phyloP scores from a whole-genome alignment of 2,329 filamentous ascomycete species.

The Periconia macrospinosa region DNA sequence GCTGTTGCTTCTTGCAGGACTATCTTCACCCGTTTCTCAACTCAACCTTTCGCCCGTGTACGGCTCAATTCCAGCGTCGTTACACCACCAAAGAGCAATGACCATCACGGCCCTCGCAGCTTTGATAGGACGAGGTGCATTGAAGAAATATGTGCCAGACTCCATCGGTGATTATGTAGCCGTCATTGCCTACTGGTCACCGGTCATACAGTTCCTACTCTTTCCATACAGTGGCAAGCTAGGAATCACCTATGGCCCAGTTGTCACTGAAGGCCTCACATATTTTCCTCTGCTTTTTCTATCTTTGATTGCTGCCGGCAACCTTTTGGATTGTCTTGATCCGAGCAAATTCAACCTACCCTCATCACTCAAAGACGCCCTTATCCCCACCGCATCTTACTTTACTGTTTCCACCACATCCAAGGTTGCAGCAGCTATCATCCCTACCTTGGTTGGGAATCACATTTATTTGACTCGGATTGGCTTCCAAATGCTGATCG shows the following conservation, averaged over 20 bases:
- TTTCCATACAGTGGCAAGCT: conserved; percentile 67
- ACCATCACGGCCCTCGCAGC: conserved; percentile 70
- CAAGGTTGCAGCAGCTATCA: conserved; percentile 43
- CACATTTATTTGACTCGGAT: conserved; percentile 69
- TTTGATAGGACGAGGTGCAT: conserved; percentile 66
- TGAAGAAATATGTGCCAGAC: conserved; percentile 55
- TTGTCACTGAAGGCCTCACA: conserved; percentile 73
- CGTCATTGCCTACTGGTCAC: conserved; percentile 74
- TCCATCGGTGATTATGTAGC: conserved; percentile 61
- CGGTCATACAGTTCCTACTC: conserved; percentile 71
- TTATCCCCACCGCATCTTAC: conserved; percentile 68
- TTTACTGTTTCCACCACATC: conserved; percentile 60
- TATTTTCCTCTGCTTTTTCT: conserved; percentile 58
- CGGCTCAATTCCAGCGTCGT: conserved; percentile 75
- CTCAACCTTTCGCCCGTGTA: conserved; percentile 84
- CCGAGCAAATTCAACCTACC: conserved; percentile 59
- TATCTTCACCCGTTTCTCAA: conserved; percentile 71
- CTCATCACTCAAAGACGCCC: conserved; percentile 62
- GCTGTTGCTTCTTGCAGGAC: conserved; percentile 61
- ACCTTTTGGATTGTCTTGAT: conserved; percentile 64
- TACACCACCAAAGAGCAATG: conserved; percentile 70
- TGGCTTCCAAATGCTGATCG: conserved; percentile 70
- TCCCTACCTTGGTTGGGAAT: conserved; percentile 60
- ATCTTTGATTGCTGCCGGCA: conserved; percentile 41
- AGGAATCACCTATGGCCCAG: conserved; percentile 71